Base-by-base conservation (phyloP, 768 basidiomycete genomes). In the Terana coerulea region DNA sequence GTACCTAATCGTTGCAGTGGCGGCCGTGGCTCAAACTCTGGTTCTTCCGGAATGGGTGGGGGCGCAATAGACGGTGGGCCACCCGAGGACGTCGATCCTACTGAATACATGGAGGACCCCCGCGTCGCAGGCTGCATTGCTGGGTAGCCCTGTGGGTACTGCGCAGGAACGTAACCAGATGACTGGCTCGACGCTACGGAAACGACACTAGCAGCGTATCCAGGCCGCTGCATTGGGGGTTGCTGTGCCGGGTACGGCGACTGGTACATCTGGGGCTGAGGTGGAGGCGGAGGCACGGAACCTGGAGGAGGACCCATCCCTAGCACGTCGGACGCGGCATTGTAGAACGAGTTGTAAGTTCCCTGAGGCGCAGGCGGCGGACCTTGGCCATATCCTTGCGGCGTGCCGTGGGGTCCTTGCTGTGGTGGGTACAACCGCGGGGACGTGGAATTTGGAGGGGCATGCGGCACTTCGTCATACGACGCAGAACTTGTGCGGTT, bases 271-370 rank as follows among this genome's bases (percentile, higher is more conserved):
- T 56, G 40, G 40, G 49, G 55, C 52, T 60, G 58, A n/a, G 57
- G 44, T 25, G 55, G 45, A 14, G 58, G 53, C 14, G 56, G 54
- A 25, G 56, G 52, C 1, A 59, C 44, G 3, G 52, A 61, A 19
- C 69, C 71, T 12, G 77, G 79, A 39, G 85, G 85, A 17, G 80
- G 86, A 0, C 78, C 82, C 80, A 88, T 83, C 14, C 89, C 89
- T 14, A 92, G 75, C 8, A 91, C 85, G 64, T 86, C 81, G 8
- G 89, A 88, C 8, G 90, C 90, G 12, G 88, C 89, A 9, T 79
- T 77, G 64, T 88, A 86, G 11, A 89, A 67, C 31, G 76, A 71
- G 62, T 83, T 80, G 57, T 79, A 82, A 47, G 77, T 75, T 28
- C 33, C 29, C 6, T 25, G 33, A 6, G 22, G 41, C 28, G 49